Evolutionary conservation across 2,329 filamentous ascomycete genomes (phyloP), one percentile per base, ranked within the genome.

Genomic region (Neonectria coccinea): DNA sequence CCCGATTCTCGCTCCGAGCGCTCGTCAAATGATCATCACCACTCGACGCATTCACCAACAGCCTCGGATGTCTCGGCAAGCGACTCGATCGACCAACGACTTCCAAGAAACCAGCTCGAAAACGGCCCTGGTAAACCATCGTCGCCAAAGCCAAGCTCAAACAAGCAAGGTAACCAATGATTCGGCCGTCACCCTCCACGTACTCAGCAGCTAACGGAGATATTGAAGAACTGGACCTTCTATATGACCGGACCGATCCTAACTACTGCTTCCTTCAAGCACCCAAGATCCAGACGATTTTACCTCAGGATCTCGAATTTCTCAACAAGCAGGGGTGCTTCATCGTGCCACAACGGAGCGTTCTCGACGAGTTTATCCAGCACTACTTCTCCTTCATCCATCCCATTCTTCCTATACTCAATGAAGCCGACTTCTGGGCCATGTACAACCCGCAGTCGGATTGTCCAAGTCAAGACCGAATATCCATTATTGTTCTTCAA

Each of bases 341-440:
- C 25, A 51, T 73, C 0, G 71, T 75, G 0, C 73, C 73, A 0
- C 67, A 71, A 22, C 53, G 72, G 16, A 59, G 53, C 0, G 68
- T 67, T 8, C 66, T 75, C 9, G 70, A 75, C 36, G 72, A 75
- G 39, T 74, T 76, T n/a, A 41, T 76, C n/a, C 36, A 67, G 6
- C 69, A 74, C 20, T 76, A 76, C 56, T 76, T 76, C 14, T 44
- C 68, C 1, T 72, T 76, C n/a, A 71, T 76, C 0, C 74, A 76
- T 44, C 74, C 74, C 2, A 70, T 76, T 56, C 69, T 76, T 12
- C 74, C 74, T 1, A 52, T 76, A 0, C 9, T 76, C 3, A 71
- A 73, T 7, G 71, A 73, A 11, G 72, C 67, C 48, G 71, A 73
- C 7, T 70, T 71, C 7, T 73, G 71, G 71, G 56, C 66, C 9